Evolutionary conservation across 768 basidiomycete species (phyloP).

Genomic region (Lactarius pseudohatsudake): DNA sequence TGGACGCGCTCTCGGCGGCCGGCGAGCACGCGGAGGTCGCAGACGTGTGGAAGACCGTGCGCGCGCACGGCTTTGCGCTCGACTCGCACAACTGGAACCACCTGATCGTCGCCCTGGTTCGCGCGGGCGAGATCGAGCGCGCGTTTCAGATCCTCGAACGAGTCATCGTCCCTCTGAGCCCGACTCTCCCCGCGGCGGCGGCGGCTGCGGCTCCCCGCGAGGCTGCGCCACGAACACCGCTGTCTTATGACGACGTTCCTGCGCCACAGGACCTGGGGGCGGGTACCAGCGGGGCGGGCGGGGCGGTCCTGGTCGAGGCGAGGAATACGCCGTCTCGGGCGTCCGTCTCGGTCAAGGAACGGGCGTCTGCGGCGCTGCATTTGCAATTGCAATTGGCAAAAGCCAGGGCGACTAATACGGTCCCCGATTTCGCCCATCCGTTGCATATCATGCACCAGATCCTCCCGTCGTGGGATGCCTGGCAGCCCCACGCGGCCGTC

Average conservation of each 20-base stretch:
- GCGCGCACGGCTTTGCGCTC: conserved; percentile 65
- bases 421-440: conserved; percentile 54
- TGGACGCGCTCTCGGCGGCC: conserved; percentile 67
- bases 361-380: conserved; percentile 3
- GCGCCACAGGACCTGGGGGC: conserved; percentile 6
- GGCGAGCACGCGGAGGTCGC: conserved; percentile 64
- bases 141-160: conserved; percentile 82
- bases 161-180: conserved; percentile 61
- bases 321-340: background rate
- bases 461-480: conserved; percentile 61
- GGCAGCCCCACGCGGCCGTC: conserved; percentile 60
- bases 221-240: conserved; percentile 31
- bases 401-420: background rate
- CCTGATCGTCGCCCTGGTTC: conserved; percentile 68
- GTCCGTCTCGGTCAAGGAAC: conserved; percentile 12
- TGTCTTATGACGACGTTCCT: conserved; percentile 31
- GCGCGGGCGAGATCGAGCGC: conserved; percentile 77
- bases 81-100: conserved; percentile 94
- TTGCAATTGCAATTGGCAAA: conserved; percentile 15
- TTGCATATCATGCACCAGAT: conserved; percentile 62
- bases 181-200: background rate
- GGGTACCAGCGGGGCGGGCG: conserved; percentile 23
- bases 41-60: conserved; percentile 63
- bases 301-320: conserved; percentile 17
- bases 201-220: conserved; percentile 23